phyloP scores from a whole-genome alignment of 2,329 filamentous ascomycete species.

The Alternaria rosae region DNA sequence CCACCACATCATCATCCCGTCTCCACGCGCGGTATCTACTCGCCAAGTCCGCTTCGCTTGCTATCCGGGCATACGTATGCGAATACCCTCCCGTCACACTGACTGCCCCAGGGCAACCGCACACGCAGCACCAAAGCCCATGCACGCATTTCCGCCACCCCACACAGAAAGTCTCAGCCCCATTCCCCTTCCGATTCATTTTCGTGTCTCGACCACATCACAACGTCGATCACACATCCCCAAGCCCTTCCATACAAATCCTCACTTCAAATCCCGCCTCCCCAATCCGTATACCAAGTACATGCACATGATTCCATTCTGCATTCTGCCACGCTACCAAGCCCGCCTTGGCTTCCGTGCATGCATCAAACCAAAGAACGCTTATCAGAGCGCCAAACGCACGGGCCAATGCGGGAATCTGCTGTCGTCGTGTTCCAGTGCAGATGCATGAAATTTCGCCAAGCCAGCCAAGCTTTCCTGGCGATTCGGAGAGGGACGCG shows the following conservation, averaged over 20 bases:
- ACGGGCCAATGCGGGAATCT: neutral
- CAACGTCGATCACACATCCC: too few species aligned
- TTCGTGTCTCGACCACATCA: neutral
- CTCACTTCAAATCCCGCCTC: neutral
- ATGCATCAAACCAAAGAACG: neutral
- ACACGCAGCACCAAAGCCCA: neutral
- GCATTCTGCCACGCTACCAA: too few species aligned
- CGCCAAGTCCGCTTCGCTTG: neutral
- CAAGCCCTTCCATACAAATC: neutral
- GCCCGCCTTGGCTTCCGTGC: neutral
- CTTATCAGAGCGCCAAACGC: neutral
- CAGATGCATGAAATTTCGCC: constrained; percentile 1
- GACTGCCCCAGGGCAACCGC: neutral
- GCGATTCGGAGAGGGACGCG: neutral
- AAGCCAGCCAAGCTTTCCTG: neutral
- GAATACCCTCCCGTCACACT: neutral
- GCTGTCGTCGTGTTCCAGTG: neutral
- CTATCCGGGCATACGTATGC: neutral
- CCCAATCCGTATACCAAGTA: too few species aligned
- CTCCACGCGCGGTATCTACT: neutral
- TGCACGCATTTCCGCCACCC: neutral
- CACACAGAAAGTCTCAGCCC: neutral
- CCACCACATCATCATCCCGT: neutral
- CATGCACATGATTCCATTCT: too few species aligned
- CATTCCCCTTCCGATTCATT: neutral